Base-by-base conservation (phyloP, 2,329 filamentous ascomycete genomes). In the Fusarium concolor region DNA sequence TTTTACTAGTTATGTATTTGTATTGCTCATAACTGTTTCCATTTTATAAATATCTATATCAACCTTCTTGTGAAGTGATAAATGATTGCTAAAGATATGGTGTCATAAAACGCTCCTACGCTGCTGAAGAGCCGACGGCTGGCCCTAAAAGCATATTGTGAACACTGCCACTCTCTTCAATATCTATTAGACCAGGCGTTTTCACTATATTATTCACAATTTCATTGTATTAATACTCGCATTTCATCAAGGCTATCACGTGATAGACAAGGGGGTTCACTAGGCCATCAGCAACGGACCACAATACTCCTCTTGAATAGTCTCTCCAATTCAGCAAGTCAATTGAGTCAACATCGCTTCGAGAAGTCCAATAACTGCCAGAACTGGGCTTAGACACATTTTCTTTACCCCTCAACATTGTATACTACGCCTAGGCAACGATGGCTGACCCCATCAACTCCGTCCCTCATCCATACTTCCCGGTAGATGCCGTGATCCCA, bases 401-500 rank as follows among this genome's bases (percentile, higher is more conserved):
- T 8, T 20, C 17, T 18, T 33, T 41, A 3, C 37, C 17, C 15
- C n/a, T 43, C 6, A 11, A 17, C 15, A 39, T 35, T 12, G 20
- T 9, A 54, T 14, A 31, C 24, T 28, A 12, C 10, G 10, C 18
- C 14, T 11, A 26, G 22, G 31, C 38, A 37, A 24, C 47, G 17
- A 64, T 58, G 56, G 31, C 51, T 15, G 54, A 47, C 35, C 15
- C 17, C 18, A 50, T 58, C 17, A 39, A 33, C 28, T 53, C 28
- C 18, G 39, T 61, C 38, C 54, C 61, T 20, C 85, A 88, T 66
- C 85, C 86, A 1, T 88, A 88, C 67, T 83, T 82, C 66, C 86
- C 86, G 0, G 73, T 74, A 4, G 76, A 77, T 42, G 79, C 81
- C 17, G 58, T 63, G 15, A 81, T 88, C 28, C 79, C 82, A 3